Evolutionary conservation across 148 eudicot genomes (phyloP), one percentile per base, ranked within the genome.

Genomic region (Euryodendron excelsum): DNA sequence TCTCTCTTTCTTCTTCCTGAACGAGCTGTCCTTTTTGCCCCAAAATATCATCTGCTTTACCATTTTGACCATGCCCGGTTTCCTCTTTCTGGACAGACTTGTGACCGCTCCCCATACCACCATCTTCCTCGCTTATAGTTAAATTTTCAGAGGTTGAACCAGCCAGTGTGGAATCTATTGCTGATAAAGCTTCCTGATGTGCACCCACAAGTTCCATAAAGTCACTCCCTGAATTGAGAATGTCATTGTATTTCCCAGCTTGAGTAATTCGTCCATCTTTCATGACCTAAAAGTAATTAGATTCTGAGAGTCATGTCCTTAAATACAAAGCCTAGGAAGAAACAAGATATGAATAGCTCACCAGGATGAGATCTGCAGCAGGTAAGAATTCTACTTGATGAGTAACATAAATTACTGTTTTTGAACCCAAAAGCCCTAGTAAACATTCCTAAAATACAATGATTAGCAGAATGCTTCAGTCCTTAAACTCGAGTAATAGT

Each of bases 1-100:
- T 88, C 80, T 88, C 91, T 67, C 91, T 81, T 80, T 90, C 93
- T 81, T 89, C 92, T 69, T 88, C 93, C 79, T 89, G 92, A 63
- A 89, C 86, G 73, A 89, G 84, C 79, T 89, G 92, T 66, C 68
- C 87, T 74, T 82, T 77, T 25, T 80, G 85, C 60, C 20, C 82
- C 5, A 27, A 64, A 17, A 17, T 66, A 68, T 80, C 89, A 68
- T 85, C 83, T 27, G 67, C 27, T 61, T 79, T 78, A n/a, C 69
- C 82, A 72, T 36, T 84, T 64, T 76, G 80, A 44, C 55, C 39
- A 30, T 59, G 73, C 33, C 58, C 66, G 44, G 63, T 45, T 50
- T 77, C 82, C 33, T 67, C 78, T 55, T 66, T 48, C 20, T 83
- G 74, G 76, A 77, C 31, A 71, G 67, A 55, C 28, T 73, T 72